Evolutionary conservation across 192 early-diverging fungal genomes (phyloP).

Genomic region (Dimargaris xerosporica): DNA sequence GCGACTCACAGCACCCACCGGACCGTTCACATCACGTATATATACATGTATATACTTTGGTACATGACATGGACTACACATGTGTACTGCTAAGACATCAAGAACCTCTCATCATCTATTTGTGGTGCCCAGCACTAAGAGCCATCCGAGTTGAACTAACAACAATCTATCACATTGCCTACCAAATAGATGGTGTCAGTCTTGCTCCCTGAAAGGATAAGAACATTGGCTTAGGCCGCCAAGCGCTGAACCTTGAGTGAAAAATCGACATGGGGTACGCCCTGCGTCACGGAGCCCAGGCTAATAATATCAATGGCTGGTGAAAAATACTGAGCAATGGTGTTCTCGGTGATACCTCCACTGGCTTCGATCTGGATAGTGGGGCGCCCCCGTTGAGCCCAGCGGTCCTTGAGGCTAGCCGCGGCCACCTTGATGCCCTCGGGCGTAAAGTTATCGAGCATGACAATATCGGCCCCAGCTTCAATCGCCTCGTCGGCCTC

Average conservation of each 20-base stretch:
- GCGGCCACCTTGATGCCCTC: conserved; percentile 48
- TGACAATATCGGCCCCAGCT: conserved; percentile 93
- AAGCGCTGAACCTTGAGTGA: conserved; percentile 82
- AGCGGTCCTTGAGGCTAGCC: conserved; percentile 57
- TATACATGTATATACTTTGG: too few species aligned
- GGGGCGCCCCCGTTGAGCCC: conserved; percentile 37
- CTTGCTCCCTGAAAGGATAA: too few species aligned
- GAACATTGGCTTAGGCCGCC: too few species aligned
- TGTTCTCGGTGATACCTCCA: conserved; percentile 89
- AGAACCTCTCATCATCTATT: too few species aligned
- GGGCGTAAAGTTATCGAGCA: conserved; percentile 90
- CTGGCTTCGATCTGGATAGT: conserved; percentile 81
- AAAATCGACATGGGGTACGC: conserved; percentile 92
- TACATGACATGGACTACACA: too few species aligned
- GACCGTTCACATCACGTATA: too few species aligned
- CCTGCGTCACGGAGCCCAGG: conserved; percentile 84
- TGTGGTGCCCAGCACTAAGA: too few species aligned
- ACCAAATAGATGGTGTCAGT: too few species aligned
- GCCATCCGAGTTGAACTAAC: too few species aligned
- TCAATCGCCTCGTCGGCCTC: conserved; percentile 93
- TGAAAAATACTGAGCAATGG: conserved; percentile 60
- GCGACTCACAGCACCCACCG: too few species aligned
- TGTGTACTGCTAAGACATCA: too few species aligned
- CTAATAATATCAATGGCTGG: conserved; percentile 80
- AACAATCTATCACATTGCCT: too few species aligned